Conservation (phyloP, 83 land plant species). For the Thuja plicata region DNA sequence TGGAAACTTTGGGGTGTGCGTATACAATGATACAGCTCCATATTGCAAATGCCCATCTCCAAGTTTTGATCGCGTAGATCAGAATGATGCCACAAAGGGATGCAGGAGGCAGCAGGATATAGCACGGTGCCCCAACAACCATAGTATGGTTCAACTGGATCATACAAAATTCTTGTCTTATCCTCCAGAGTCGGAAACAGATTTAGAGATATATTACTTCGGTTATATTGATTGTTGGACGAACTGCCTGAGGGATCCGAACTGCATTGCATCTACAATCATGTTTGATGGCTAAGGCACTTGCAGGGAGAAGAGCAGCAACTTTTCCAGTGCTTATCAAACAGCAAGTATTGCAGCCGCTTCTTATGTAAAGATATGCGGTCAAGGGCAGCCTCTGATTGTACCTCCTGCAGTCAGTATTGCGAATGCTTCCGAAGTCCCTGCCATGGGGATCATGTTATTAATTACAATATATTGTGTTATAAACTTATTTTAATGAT, state of each 20-base stretch:
- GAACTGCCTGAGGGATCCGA: conserved; percentile 33
- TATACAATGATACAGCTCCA: conserved; percentile 43
- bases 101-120: conserved; percentile 30
- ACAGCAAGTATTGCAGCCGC: conserved; percentile 37
- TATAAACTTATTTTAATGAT: too few species aligned
- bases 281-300: conserved; percentile 45
- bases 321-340: conserved; percentile 47
- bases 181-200: conserved; percentile 17
- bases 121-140: conserved; percentile 25
- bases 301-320: conserved; percentile 35
- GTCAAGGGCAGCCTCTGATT: conserved; percentile 19
- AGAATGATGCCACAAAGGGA: conserved; percentile 34
- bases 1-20: conserved; percentile 54
- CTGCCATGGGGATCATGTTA: background rate
- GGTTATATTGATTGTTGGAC: conserved; percentile 31
- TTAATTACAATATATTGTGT: too few species aligned
- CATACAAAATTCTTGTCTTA: conserved; percentile 43
- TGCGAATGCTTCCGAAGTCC: background rate
- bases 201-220: conserved; percentile 22
- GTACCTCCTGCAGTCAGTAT: background rate
- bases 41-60: conserved; percentile 44
- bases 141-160: conserved; percentile 38
- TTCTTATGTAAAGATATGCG: conserved; percentile 55
- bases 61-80: conserved; percentile 40
- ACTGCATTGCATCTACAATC: conserved; percentile 50